These are phyloP conservation scores for Quercus phellos DNA, from an alignment of 331 rosid genomes.

Conservation along the genomic window DNA sequence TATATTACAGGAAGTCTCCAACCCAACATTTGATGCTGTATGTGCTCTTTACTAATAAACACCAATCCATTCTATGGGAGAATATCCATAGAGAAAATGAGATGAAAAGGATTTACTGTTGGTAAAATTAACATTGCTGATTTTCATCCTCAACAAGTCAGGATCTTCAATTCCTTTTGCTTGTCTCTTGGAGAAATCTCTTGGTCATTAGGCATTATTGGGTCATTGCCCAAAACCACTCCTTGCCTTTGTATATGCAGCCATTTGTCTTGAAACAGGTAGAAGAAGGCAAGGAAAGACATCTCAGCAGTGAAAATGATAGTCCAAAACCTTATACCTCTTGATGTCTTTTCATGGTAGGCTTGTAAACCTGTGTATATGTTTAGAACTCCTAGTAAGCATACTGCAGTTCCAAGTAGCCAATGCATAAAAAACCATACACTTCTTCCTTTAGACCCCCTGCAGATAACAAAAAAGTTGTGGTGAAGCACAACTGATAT, in stretches of 20 bases:
- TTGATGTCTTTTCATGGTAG: slow-evolving; percentile 68
- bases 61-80: not conserved
- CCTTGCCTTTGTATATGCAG: slow-evolving; percentile 60
- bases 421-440: slow-evolving; percentile 73
- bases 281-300: slow-evolving; percentile 48
- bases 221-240: slow-evolving; percentile 42
- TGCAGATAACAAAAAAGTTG: slow-evolving; percentile 20
- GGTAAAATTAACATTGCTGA: slow-evolving; percentile 20
- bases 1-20: slow-evolving; percentile 1
- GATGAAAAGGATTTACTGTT: slow-evolving; percentile 9
- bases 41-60: not conserved
- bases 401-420: slow-evolving; percentile 61
- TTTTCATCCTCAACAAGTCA: slow-evolving; percentile 42
- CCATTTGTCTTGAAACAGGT: slow-evolving; percentile 92
- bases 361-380: slow-evolving; percentile 73
- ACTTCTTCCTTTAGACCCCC: slow-evolving; percentile 70
- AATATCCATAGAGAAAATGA: not conserved
- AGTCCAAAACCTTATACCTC: slow-evolving; percentile 51
- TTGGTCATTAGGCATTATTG: slow-evolving; percentile 17
- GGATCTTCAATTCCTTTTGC: slow-evolving; percentile 31
- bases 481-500: no score
- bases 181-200: slow-evolving; percentile 29
- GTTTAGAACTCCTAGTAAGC: slow-evolving; percentile 61
- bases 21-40: not conserved
- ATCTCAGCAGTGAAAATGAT: slow-evolving; percentile 62